Evolutionary conservation across 108 stramenopile species (phyloP).

Genomic region (Mediolabrus comicus): DNA sequence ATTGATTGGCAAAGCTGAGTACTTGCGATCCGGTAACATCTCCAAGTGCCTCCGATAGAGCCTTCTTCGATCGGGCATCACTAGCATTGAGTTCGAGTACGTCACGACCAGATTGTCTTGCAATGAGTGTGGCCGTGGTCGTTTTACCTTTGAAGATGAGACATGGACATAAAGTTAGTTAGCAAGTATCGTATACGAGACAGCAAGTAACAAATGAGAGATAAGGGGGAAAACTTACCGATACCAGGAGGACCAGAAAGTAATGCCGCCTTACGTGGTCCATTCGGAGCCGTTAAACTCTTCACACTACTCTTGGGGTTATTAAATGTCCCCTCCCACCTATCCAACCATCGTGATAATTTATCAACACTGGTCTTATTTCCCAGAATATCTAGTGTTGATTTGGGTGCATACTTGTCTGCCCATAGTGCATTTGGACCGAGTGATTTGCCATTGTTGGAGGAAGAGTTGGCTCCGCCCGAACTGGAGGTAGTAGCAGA

Average conservation of each 20-base stretch:
- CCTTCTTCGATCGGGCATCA: constrained; percentile 91
- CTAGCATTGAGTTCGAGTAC: constrained; percentile 96
- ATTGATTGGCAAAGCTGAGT: constrained; percentile 44
- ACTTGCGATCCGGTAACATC: constrained; percentile 83
- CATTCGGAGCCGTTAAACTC: constrained; percentile 42
- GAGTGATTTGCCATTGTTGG: not conserved
- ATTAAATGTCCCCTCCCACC: constrained; percentile 85
- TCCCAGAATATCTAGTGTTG: constrained; percentile 71
- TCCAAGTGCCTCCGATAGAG: constrained; percentile 59
- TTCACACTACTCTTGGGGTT: constrained; percentile 37
- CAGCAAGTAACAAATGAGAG: not conserved
- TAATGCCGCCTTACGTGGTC: constrained; percentile 86
- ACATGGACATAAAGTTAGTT: not conserved
- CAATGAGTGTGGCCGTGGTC: constrained; percentile 90
- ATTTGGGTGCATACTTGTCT: constrained; percentile 87
- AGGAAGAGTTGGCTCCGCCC: too few relatives aligned
- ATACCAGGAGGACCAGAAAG: constrained; percentile 98
- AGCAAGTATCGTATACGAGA: not conserved
- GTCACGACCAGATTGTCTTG: constrained; percentile 81
- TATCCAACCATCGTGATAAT: constrained; percentile 61
- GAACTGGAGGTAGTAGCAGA: too few relatives aligned
- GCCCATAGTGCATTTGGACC: constrained; percentile 83
- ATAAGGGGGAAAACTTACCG: constrained; percentile 52
- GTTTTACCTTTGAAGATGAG: constrained; percentile 52
- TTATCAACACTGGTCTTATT: constrained; percentile 69